Base-by-base conservation (phyloP, 148 eudicot species). In the Linanthus parryae region DNA sequence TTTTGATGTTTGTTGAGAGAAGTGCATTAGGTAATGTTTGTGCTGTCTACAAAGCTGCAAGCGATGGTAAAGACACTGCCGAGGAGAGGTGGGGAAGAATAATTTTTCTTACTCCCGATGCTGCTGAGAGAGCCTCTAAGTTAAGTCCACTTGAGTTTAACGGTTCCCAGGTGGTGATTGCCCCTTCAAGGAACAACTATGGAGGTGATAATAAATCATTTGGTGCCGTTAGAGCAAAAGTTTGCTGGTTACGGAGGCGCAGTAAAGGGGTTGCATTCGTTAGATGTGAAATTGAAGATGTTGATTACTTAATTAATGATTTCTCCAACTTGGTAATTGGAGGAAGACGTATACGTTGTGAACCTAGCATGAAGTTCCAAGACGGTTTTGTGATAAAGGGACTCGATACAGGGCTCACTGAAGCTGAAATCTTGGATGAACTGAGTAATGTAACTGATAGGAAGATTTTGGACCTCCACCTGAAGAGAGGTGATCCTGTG, bases 161-260 rank as follows among this genome's bases (percentile, higher is more conserved):
- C 61, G 94, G 80, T 59, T 59, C 54, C 35, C 48, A 29, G 18
- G 69, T 92, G 54, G 76, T 70, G 57, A 47, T 80, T 33, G 58
- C 51, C 53, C 82, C 84, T 61, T 72, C 83, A 16, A 63, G 70
- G 44, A 57, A 72, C 45, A 75, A 66, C 18, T 58, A 52, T 48
- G 82, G 83, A 27, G 72, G 75, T 18, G 96, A 81, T 54, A 73
- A 63, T 31, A 67, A 58, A 40, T 82, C 91, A 28, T 71, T 70
- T 67, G 76, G 89, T 41, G 73, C 79, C 59, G 71, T 92, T 44
- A 77, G 38, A 71, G 91, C 91, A 33, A 84, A 67, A 70, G 68
- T 92, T 69, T 79, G 48, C 39, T 92, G 99, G 99, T 96, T 96
- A 39, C 88, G 96, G n/a, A 84, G 73, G 71, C 28, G 28, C 30